Base-by-base conservation (phyloP, 176 grass and related monocot species). In the Calamus simplicifolius region DNA sequence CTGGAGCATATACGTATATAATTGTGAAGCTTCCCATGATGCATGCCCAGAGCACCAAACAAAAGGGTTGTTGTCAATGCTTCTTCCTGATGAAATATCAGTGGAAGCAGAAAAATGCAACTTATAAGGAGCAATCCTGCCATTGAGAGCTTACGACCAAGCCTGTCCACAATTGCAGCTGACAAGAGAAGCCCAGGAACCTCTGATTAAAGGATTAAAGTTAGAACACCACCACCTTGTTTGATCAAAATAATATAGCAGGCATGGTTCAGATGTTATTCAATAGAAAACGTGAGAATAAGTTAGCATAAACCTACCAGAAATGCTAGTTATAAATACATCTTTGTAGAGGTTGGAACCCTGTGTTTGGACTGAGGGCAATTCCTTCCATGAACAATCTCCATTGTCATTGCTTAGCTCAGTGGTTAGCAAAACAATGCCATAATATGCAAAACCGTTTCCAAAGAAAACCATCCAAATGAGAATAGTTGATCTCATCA, bases 401-500 rank as follows among this genome's bases (percentile, higher is more conserved):
- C 71, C 82, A 57, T 87, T 88, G 27, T 87, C 87, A 8, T 88
- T 82, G 64, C 82, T 97, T 66, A 97, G 74, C 61, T 97, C 84
- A 60, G 92, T 82, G 67, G 92, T 97, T 64, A 97, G 63, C 57
- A 97, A 72, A 74, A 97, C 92, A 59, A 97, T 97, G 35, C 92
- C 92, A 29, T 97, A 97, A 68, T 97, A 97, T 27, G 92, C 62
- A 82, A 97, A 97, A 4, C 87, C 87, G 75, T 97, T 90, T 28
- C 92, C 87, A 52, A 97, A 91, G 77, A 97, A 97, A 64, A 85
- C 84, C 75, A 97, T 85, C 92, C 92, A 97, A 19, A 97, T 75
- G 70, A 97, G 92, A 30, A 97, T 68, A 71, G 92, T 97, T 62
- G 92, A 80, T 77, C 75, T 80, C 18, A 91, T 5, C 61, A 88